Percentiles rank a stretch among this genome's conserved stretches.
Evolutionary conservation across 352 stramenopile species (phyloP).

Genomic region (Globisporangium spinosum): DNA sequence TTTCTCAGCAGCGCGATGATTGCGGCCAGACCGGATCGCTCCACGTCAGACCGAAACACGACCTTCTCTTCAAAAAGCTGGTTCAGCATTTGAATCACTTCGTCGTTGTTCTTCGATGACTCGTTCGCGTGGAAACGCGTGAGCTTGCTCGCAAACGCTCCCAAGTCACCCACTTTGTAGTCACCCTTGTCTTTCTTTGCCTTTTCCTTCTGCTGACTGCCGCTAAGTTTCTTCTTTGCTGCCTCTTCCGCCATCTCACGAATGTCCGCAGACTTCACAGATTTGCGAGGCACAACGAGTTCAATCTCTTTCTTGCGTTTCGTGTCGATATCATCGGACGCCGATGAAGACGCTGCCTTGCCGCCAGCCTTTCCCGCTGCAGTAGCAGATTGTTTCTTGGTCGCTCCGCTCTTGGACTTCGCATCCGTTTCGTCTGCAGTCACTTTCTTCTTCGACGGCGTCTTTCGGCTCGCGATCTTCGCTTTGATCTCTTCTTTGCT

Average conservation of each 20-base stretch:
- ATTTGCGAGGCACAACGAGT: constrained; percentile 68
- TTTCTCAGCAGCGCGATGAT: constrained; percentile 69
- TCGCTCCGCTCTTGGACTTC: constrained; percentile 21
- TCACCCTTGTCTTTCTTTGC: constrained; percentile 57
- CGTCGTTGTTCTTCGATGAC: constrained; percentile 73
- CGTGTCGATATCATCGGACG: constrained; percentile 46
- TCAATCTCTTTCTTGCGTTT: constrained; percentile 84
- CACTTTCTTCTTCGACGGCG: constrained; percentile 59
- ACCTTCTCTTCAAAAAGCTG: constrained; percentile 67
- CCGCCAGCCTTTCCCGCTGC: constrained; percentile 22
- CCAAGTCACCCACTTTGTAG: constrained; percentile 65
- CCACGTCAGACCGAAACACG: constrained; percentile 67
- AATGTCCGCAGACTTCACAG: constrained; percentile 74
- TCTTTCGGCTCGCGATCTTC: constrained; percentile 66
- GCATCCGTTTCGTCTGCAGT: constrained; percentile 20
- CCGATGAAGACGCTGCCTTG: constrained; percentile 26
- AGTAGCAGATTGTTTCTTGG: constrained; percentile 39
- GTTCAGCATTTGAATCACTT: constrained; percentile 68
- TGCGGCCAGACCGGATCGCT: constrained; percentile 60
- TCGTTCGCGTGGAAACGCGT: constrained; percentile 55
- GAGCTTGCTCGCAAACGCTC: constrained; percentile 57
- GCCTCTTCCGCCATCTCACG: constrained; percentile 69
- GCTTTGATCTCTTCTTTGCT: constrained; percentile 81
- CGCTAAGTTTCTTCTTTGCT: constrained; percentile 47
- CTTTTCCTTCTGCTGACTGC: constrained; percentile 31